Percentiles rank a stretch among this genome's conserved stretches.
Conservation (phyloP, 257 asterid species). For the Solanum arcanum region DNA sequence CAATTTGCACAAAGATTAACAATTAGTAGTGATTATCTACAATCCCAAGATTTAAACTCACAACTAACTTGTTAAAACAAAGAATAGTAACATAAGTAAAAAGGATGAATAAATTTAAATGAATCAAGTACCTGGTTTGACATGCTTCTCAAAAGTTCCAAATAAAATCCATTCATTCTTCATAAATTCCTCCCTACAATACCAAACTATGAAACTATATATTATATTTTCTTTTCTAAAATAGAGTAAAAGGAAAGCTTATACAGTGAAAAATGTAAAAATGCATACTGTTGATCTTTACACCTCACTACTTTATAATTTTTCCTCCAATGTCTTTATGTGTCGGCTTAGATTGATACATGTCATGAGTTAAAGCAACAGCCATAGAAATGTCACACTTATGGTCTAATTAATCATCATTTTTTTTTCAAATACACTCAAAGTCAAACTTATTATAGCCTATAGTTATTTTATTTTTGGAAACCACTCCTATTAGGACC, state of each 20-base stretch:
- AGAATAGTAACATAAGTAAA: not conserved
- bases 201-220: not conserved
- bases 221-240: not conserved
- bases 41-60: not conserved
- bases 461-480: constrained; percentile 13
- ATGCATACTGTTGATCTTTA: constrained; percentile 6
- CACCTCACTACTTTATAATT: not conserved
- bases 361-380: constrained; percentile 32
- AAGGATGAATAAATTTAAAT: not conserved
- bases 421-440: not conserved
- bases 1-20: not conserved
- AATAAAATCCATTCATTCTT: constrained; percentile 23
- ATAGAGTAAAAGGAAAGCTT: not conserved
- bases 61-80: not conserved
- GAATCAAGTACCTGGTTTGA: constrained; percentile 21
- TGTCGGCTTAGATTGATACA: constrained; percentile 35
- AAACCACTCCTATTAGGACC: constrained; percentile 61
- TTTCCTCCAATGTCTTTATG: constrained; percentile 5
- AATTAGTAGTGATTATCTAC: not conserved
- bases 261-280: not conserved
- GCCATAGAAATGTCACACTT: constrained; percentile 40
- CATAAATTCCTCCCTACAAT: constrained; percentile 36
- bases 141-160: constrained; percentile 35
- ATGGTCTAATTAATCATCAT: not conserved
- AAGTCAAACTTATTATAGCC: not conserved